Base-by-base conservation (phyloP, 2,329 filamentous ascomycete species). In the Claviceps cyperi region DNA sequence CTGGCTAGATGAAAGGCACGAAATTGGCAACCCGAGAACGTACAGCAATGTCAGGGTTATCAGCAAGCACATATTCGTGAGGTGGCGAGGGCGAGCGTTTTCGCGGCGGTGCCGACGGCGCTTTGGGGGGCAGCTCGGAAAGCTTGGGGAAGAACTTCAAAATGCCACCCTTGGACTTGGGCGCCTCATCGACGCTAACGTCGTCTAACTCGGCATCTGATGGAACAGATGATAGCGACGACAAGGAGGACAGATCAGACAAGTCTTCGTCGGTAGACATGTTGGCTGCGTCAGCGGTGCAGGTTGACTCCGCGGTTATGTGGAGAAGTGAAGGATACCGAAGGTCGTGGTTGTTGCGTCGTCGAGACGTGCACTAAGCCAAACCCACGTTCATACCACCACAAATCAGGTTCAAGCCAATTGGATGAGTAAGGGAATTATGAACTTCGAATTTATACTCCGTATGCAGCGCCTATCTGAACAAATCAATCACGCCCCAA, bases 21-120 rank as follows among this genome's bases (percentile, higher is more conserved):
- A 19, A 32, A 35, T 39, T 21, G 24, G 19, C 24, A 39, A n/a
- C 17, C n/a, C 19, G 48, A 57, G 54, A 52, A 86, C 90, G 69
- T 77, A 96, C 90, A 59, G 91, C 85, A 70, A 97, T 90, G 63
- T 92, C 85, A 54, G 85, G 78, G 66, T 94, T 95, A 65, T 97
- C 91, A 54, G 87, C 88, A 51, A 96, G 73, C 28, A 88, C 83
- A 67, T 84, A 86, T 74, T 95, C 88, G 66, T 96, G 91, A 8
- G 87, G 83, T 58, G 91, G 91, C 57, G 90, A 96, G 19, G 88
- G 83, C 51, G 84, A 82, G 64, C 91, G 77, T 73, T 92, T 94
- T 61, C 79, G 80, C 60, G 81, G 74, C 51, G 81, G 81, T 55
- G 83, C 81, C 58, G 81, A 78, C 49, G 73, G 69, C 60, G 80